Evolutionary conservation across 306 rosid genomes (phyloP), one percentile per base, ranked within the genome.

Genomic region (Vigna reflexopilosa): DNA sequence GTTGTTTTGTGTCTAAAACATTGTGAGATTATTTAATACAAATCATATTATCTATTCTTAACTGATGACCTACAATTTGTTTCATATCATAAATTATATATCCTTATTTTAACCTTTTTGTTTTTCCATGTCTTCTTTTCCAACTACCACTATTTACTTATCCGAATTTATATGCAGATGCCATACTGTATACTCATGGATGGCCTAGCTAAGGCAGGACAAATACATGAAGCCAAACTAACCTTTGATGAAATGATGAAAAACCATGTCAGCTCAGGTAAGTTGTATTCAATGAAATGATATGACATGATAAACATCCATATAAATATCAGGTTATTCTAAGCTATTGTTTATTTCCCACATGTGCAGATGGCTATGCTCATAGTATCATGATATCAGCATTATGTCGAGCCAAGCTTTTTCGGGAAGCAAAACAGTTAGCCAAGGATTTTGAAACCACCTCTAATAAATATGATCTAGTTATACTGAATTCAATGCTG

Each of bases 371-470:
- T 89, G 97, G 98, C 67, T 95, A 88, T 82, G 89, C 97, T 45
- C 91, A 95, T 87, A 92, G 98, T 76, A 95, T 95, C 84, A 95
- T 95, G 89, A 95, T 95, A 72, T 90, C 97, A 19, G 96, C 90
- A 67, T 88, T 88, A 65, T 92, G 96, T 88, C 92, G 98, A 72
- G 89, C 83, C 84, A 94, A 91, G 80, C 97, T 87, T 77, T 86
- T 95, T 59, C 86, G 83, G 80, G 97, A 92, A 80, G 98, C 98
- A 82, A 95, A 85, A 82, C 85, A 86, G 70, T 80, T 95, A 80
- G 97, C 98, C 32, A 88, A 84, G 80, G 93, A 92, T 75, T 91
- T 90, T 81, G 97, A 88, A 88, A 80, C 87, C 54, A 88, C 91
- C 48, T 86, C 70, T 63, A 80, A 87, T 79, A 95, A 73, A 86